Percentiles rank a stretch among this genome's conserved stretches.
Conservation (phyloP, 805 yeast genomes). For the Hanseniaspora lachancei region DNA sequence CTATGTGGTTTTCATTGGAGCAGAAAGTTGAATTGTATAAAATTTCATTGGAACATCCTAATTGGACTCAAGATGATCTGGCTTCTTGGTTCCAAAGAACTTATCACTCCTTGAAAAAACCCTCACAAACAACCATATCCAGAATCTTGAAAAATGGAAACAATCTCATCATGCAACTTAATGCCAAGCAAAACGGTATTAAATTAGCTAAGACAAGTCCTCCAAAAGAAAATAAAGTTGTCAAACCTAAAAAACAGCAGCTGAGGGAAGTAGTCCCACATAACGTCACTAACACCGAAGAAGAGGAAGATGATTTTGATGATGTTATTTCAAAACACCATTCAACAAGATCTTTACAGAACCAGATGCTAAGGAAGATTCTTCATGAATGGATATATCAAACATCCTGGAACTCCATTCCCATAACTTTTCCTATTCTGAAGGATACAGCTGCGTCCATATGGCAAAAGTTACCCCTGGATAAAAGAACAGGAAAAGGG, state of each 20-base stretch:
- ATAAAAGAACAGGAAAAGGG: constrained; percentile 48
- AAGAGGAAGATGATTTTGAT: background rate
- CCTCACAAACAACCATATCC: constrained; percentile 57
- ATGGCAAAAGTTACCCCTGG: constrained; percentile 46
- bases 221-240: background rate
- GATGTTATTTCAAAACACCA: background rate
- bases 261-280: background rate
- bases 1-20: constrained; percentile 43
- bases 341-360: constrained; percentile 36
- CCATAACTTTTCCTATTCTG: constrained; percentile 49
- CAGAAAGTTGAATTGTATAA: constrained; percentile 57
- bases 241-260: background rate
- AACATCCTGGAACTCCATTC: constrained; percentile 53
- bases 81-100: constrained; percentile 51
- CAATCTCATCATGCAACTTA: constrained; percentile 29
- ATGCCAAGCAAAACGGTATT: background rate
- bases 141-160: constrained; percentile 46
- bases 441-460: constrained; percentile 51
- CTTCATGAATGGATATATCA: constrained; percentile 59
- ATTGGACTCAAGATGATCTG: constrained; percentile 52
- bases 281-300: background rate
- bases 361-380: constrained; percentile 43
- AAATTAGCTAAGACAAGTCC: background rate
- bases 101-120: constrained; percentile 40
- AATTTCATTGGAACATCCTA: constrained; percentile 53